phyloP scores from a whole-genome alignment of 495 filamentous ascomycete genomes.

The Penicillium argentinense region DNA sequence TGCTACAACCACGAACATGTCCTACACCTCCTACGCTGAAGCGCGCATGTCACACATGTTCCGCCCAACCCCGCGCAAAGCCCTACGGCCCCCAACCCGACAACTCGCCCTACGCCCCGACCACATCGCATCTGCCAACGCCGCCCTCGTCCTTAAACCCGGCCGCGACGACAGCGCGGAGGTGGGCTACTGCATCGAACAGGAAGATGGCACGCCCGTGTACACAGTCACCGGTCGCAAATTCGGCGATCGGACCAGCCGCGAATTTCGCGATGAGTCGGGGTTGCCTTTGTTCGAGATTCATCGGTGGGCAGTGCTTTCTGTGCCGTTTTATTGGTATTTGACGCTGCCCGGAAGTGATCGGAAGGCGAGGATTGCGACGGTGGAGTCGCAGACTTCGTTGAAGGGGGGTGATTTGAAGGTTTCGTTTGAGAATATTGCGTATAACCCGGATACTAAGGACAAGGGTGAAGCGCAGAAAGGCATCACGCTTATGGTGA shows the following conservation, averaged over 20 bases:
- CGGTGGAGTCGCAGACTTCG: slow-evolving; percentile 11
- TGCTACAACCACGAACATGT: too few species aligned
- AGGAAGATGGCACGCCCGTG: slow-evolving; percentile 16
- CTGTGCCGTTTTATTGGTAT: slow-evolving; percentile 15
- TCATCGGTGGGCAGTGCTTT: slow-evolving; percentile 10
- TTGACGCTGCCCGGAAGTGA: slow-evolving; percentile 25
- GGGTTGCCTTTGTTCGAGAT: slow-evolving; percentile 30
- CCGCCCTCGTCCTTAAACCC: slow-evolving; percentile 21
- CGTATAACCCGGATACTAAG: slow-evolving; percentile 20
- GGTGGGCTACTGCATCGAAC: slow-evolving; percentile 24
- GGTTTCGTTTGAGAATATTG: slow-evolving; percentile 27
- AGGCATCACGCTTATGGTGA: slow-evolving; percentile 19
- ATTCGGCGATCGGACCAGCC: slow-evolving; percentile 22
- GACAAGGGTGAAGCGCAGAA: slow-evolving; percentile 15
- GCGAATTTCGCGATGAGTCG: slow-evolving; percentile 27
- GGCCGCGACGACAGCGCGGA: slow-evolving; percentile 17
- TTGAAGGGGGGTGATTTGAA: slow-evolving; percentile 18
- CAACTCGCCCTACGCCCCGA: too few species aligned
- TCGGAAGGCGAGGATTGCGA: slow-evolving; percentile 11
- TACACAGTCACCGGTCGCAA: slow-evolving; percentile 27
- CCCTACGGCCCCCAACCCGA: too few species aligned
- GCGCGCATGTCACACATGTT: too few species aligned
- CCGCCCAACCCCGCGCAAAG: too few species aligned
- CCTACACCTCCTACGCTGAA: too few species aligned
- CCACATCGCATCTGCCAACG: too few species aligned